Evolutionary conservation across 768 basidiomycete species (phyloP).

Genomic region (Lentinula guzmanii): DNA sequence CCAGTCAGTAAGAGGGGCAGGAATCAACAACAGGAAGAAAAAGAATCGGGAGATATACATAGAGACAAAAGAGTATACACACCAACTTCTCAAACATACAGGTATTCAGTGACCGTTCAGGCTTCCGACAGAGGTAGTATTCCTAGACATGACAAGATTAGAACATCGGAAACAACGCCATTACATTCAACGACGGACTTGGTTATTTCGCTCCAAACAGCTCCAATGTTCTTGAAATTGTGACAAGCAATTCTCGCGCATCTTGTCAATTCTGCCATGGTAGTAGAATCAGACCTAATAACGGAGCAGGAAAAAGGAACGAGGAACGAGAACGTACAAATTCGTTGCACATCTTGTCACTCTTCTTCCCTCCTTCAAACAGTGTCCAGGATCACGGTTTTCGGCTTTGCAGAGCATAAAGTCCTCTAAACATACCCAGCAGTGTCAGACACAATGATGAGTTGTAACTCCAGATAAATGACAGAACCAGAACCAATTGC

Average conservation of each 20-base stretch:
- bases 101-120: slow-evolving; percentile 80
- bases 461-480: neutral
- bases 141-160: slow-evolving; percentile 45
- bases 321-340: slow-evolving; percentile 51
- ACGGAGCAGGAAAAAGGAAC: neutral
- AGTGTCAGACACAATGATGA: neutral
- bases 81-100: slow-evolving; percentile 98
- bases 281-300: neutral
- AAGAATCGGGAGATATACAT: neutral
- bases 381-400: slow-evolving; percentile 84
- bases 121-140: slow-evolving; percentile 84
- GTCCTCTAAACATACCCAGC: slow-evolving; percentile 49
- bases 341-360: slow-evolving; percentile 95
- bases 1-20: neutral
- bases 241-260: slow-evolving; percentile 84
- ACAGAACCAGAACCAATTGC: neutral
- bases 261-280: slow-evolving; percentile 72
- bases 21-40: slow-evolving; percentile 47
- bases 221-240: slow-evolving; percentile 92
- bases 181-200: slow-evolving; percentile 46
- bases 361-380: slow-evolving; percentile 90
- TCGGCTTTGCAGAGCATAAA: slow-evolving; percentile 98
- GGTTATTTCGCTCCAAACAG: slow-evolving; percentile 92
- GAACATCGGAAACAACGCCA: neutral
- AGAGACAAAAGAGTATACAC: slow-evolving; percentile 24